phyloP scores from a whole-genome alignment of 2,329 filamentous ascomycete genomes.

The Nemania sp. region DNA sequence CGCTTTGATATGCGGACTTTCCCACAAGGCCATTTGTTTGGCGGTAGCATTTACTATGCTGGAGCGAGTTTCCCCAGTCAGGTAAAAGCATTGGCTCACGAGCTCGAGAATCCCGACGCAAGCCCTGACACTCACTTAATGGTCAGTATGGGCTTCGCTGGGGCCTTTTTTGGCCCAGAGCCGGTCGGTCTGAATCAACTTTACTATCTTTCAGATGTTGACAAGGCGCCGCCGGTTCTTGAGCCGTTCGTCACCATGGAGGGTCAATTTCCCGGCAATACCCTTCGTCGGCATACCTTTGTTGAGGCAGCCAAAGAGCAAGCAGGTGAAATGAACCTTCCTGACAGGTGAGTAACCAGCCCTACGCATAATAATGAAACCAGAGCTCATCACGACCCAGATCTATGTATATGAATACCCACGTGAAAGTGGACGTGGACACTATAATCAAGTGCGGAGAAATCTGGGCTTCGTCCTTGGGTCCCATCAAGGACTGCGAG shows the following conservation, averaged over 20 bases:
- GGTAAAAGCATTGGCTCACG: constrained; percentile 27
- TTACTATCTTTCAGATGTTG: constrained; percentile 13
- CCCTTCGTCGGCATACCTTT: constrained; percentile 8
- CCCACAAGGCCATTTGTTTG: constrained; percentile 11
- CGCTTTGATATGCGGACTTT: constrained; percentile 6
- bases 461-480: constrained; percentile 3
- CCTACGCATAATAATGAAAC: too few species aligned
- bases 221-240: constrained; percentile 16
- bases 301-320: constrained; percentile 16
- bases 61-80: constrained; percentile 26
- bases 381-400: too few species aligned
- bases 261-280: constrained; percentile 16
- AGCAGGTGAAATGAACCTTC: constrained; percentile 9
- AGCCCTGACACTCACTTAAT: constrained; percentile 30
- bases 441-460: too few species aligned
- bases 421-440: constrained; percentile 17
- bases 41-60: constrained; percentile 30
- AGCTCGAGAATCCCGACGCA: constrained; percentile 28
- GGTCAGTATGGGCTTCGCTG: constrained; percentile 29
- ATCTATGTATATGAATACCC: constrained; percentile 22
- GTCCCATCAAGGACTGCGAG: neutral
- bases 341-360: neutral
- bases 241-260: constrained; percentile 12
- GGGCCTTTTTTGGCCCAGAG: constrained; percentile 1
- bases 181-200: constrained; percentile 13